Percentiles rank a stretch among this genome's conserved stretches.
Conservation (phyloP, 2,329 filamentous ascomycete genomes). For the Daldinia eschscholtzii region DNA sequence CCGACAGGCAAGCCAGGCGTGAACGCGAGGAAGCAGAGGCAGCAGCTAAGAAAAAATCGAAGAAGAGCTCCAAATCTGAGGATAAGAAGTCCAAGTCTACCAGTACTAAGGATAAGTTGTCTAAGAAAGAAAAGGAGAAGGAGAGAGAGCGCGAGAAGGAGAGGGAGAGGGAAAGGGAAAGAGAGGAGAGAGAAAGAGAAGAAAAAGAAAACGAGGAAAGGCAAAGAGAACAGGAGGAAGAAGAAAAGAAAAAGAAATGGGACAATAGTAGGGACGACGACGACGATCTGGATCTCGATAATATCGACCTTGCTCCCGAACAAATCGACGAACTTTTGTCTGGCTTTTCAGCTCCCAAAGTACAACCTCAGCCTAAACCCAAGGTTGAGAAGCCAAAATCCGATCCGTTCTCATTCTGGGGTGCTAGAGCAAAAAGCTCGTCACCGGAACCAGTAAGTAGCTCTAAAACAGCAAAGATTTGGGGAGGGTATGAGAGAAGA, state of each 20-base stretch:
- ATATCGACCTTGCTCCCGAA: constrained; percentile 50
- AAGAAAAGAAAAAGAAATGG: constrained; percentile 25
- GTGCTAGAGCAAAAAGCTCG: constrained; percentile 58
- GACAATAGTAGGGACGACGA: constrained; percentile 35
- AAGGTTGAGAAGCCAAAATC: constrained; percentile 44
- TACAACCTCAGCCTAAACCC: constrained; percentile 39
- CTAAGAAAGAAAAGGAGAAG: constrained; percentile 49
- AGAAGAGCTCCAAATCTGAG: constrained; percentile 56
- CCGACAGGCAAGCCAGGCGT: constrained; percentile 49
- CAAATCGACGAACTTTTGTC: constrained; percentile 50
- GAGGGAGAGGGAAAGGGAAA: constrained; percentile 45
- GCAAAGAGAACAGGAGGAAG: constrained; percentile 41
- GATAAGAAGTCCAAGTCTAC: constrained; percentile 54
- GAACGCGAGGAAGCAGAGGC: constrained; percentile 53
- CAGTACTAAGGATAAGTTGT: constrained; percentile 46
- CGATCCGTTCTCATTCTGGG: constrained; percentile 70
- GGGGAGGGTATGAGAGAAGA: constrained; percentile 58
- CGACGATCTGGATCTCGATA: constrained; percentile 50
- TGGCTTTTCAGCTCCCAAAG: constrained; percentile 40
- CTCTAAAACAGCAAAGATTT: constrained; percentile 36
- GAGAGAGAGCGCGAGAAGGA: constrained; percentile 43
- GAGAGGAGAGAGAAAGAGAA: constrained; percentile 47
- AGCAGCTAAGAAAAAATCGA: constrained; percentile 57
- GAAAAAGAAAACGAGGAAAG: constrained; percentile 24
- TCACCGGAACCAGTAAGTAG: constrained; percentile 51